These are phyloP conservation scores for Dentipellis fragilis DNA, from an alignment of 768 basidiomycete genomes.

Conservation along the genomic window DNA sequence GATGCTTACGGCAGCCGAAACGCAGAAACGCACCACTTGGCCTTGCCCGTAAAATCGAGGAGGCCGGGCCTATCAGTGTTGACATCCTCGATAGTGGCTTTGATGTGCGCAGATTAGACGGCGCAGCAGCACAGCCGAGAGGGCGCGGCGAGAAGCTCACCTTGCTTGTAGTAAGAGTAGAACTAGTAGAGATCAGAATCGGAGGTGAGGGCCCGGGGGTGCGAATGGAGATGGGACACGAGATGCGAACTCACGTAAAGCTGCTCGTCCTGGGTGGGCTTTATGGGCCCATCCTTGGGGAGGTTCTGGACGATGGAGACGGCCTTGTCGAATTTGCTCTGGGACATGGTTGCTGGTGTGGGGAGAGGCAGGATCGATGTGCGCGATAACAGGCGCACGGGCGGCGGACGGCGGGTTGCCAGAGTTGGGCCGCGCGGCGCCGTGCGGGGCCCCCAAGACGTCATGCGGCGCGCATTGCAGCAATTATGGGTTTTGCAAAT, in stretches of 20 bases:
- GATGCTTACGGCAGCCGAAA: background rate
- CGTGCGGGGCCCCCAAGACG: too few species aligned
- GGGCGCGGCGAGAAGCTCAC: constrained; percentile 25
- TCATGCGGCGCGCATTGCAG: too few species aligned
- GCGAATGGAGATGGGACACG: constrained; percentile 23
- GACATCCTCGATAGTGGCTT: constrained; percentile 69
- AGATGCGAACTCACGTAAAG: constrained; percentile 68
- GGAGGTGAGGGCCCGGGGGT: background rate
- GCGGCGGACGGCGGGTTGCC: too few species aligned
- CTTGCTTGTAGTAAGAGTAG: constrained; percentile 93
- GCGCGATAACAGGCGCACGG: too few species aligned
- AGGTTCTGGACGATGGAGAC: constrained; percentile 54
- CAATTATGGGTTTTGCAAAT: too few species aligned
- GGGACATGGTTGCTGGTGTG: constrained; percentile 37
- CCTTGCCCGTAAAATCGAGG: constrained; percentile 80
- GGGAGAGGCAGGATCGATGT: background rate
- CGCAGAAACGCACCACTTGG: constrained; percentile 62
- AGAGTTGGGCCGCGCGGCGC: too few species aligned
- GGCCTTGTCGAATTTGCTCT: constrained; percentile 70
- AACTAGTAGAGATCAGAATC: constrained; percentile 43
- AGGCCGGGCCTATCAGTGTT: constrained; percentile 58
- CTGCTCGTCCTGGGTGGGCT: constrained; percentile 65
- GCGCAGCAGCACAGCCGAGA: constrained; percentile 5
- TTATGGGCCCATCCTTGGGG: constrained; percentile 72
- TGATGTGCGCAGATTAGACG: constrained; percentile 4